phyloP scores from a whole-genome alignment of 2,329 filamentous ascomycete genomes.

The Trichoderma simmonsii region DNA sequence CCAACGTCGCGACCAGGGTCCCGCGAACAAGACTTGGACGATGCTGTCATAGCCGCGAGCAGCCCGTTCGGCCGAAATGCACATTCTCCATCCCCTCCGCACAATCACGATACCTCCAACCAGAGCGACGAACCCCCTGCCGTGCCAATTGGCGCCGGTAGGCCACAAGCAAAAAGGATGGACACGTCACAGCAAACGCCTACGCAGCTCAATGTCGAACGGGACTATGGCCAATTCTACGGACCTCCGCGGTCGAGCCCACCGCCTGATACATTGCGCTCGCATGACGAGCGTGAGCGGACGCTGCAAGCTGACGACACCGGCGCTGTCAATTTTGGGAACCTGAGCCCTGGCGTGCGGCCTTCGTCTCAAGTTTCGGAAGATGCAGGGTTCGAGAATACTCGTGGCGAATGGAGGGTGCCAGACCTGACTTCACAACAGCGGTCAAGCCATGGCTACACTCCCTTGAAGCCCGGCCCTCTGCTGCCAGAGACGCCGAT shows the following conservation, averaged over 20 bases:
- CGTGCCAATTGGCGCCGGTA: slow-evolving; percentile 20
- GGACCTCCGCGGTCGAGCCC: slow-evolving; percentile 30
- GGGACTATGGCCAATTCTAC: slow-evolving; percentile 51
- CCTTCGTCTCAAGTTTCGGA: slow-evolving; percentile 43
- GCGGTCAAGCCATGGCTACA: slow-evolving; percentile 30
- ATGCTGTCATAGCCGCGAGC: slow-evolving; percentile 20
- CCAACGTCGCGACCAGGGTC: slow-evolving; percentile 3
- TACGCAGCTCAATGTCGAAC: slow-evolving; percentile 55
- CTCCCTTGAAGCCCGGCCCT: slow-evolving; percentile 31
- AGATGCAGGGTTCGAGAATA: slow-evolving; percentile 39
- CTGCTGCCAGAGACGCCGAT: slow-evolving; percentile 49
- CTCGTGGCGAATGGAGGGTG: slow-evolving; percentile 39
- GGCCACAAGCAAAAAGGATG: slow-evolving; percentile 33
- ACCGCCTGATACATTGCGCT: slow-evolving; percentile 27
- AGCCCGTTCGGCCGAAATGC: slow-evolving; percentile 9
- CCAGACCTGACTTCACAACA: slow-evolving; percentile 35
- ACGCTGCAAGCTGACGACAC: slow-evolving; percentile 48
- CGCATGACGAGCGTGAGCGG: slow-evolving; percentile 30
- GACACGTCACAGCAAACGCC: slow-evolving; percentile 51
- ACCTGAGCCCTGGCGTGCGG: slow-evolving; percentile 34
- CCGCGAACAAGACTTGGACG: slow-evolving; percentile 1
- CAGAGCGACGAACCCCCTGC: slow-evolving; percentile 21
- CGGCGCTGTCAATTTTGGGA: slow-evolving; percentile 47
- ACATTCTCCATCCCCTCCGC: slow-evolving; percentile 1
- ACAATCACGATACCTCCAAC: not conserved